phyloP scores from a whole-genome alignment of 805 yeast species.

The Millerago galiae region DNA sequence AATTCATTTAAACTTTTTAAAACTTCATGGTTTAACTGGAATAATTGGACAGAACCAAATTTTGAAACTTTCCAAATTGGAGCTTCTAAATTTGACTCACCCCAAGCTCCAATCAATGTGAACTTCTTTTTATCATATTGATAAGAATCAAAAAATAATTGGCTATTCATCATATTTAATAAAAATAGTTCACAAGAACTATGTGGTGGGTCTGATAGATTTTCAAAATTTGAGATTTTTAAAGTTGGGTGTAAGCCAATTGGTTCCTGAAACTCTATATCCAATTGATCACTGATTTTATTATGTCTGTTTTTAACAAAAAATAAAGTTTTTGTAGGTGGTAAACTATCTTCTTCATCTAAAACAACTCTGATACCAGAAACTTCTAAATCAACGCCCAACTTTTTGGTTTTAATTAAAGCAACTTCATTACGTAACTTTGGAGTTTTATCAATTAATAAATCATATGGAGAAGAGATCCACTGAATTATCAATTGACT shows the following conservation, averaged over 20 bases:
- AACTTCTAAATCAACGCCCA: conserved; percentile 17
- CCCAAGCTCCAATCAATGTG: conserved; percentile 38
- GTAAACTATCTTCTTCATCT: conserved; percentile 9
- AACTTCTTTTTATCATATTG: conserved; percentile 34
- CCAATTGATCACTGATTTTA: conserved; percentile 2
- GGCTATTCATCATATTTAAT: conserved; percentile 37
- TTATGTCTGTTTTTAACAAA: conserved; percentile 22
- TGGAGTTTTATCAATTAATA: conserved; percentile 7
- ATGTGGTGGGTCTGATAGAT: conserved; percentile 5
- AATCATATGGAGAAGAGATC: conserved; percentile 17
- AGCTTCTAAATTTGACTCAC: conserved; percentile 50
- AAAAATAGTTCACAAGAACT: conserved; percentile 37
- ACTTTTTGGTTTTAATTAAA: conserved; percentile 13
- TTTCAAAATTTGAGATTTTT: conserved; percentile 9
- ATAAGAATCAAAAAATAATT: conserved; percentile 48
- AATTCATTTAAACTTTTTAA: conserved; percentile 15
- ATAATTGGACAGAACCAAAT: conserved; percentile 43
- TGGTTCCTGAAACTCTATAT: conserved; percentile 20
- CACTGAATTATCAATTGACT: conserved; percentile 12
- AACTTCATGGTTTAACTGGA: conserved; percentile 22
- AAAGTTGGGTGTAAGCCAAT: conserved; percentile 34
- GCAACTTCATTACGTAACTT: conserved; percentile 20
- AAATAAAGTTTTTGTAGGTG: conserved; percentile 20
- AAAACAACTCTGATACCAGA: conserved; percentile 18
- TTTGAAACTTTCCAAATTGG: conserved; percentile 41